Conservation (phyloP, 1,139 yeast genomes). For the Pichiaceae sp. region DNA sequence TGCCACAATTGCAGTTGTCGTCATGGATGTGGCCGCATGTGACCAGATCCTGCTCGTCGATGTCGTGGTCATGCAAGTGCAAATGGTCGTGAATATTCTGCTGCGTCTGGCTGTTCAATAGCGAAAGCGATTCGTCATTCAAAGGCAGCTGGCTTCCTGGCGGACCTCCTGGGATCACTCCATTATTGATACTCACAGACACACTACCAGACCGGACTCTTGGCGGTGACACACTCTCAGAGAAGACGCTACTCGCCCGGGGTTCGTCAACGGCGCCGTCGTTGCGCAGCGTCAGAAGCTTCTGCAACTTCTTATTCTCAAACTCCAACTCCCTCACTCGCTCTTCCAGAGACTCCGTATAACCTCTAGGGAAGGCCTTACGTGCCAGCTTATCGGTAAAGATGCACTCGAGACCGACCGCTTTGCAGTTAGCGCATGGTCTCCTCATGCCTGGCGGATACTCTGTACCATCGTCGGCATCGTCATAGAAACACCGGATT, state of each 20-base stretch:
- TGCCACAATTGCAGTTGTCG: constrained; percentile 48
- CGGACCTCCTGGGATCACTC: neutral
- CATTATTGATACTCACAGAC: neutral
- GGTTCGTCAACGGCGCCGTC: neutral
- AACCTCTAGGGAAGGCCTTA: constrained; percentile 68
- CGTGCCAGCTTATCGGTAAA: constrained; percentile 67
- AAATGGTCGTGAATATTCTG: neutral
- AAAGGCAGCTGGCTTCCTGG: constrained; percentile 3
- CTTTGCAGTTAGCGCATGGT: constrained; percentile 53
- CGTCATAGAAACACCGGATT: constrained; percentile 53
- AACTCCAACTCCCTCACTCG: constrained; percentile 54
- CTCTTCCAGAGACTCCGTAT: constrained; percentile 65
- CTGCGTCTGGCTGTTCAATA: constrained; percentile 13
- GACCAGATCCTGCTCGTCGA: neutral
- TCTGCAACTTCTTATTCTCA: constrained; percentile 38
- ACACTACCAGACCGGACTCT: too few relatives aligned
- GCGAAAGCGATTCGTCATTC: constrained; percentile 19
- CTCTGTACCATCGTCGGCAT: constrained; percentile 22
- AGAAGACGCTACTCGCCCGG: too few relatives aligned
- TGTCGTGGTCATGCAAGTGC: constrained; percentile 7
- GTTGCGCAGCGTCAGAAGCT: constrained; percentile 53
- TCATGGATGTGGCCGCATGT: constrained; percentile 28
- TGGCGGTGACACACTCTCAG: neutral
- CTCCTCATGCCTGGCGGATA: constrained; percentile 8
- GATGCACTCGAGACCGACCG: constrained; percentile 57